Percentiles rank a stretch among this genome's conserved stretches.
Conservation (phyloP, 305 asterid genomes). For the Fraxinus dipetala region DNA sequence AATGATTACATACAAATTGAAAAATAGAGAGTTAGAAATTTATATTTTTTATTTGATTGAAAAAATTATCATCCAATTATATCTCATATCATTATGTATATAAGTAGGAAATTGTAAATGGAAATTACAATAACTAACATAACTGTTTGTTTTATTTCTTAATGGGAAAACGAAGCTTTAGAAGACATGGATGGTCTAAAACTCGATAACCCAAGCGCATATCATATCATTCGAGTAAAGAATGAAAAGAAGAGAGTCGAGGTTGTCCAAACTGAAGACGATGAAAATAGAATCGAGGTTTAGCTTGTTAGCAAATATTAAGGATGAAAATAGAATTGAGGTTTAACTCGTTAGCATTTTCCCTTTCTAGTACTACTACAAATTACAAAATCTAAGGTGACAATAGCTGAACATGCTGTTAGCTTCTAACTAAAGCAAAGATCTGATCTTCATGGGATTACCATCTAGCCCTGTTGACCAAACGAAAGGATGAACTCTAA, state of each 20-base stretch:
- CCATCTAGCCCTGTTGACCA: background rate
- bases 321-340: background rate
- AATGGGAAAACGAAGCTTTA: background rate
- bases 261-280: background rate
- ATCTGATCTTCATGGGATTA: background rate
- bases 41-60: too few relatives aligned
- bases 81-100: too few relatives aligned
- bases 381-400: background rate
- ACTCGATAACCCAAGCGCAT: background rate
- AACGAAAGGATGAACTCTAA: background rate
- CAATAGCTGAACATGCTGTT: background rate
- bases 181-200: background rate
- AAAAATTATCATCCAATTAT: too few relatives aligned
- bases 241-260: too few relatives aligned
- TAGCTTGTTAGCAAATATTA: background rate
- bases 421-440: background rate
- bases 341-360: background rate
- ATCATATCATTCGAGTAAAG: too few relatives aligned
- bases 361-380: background rate
- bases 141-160: too few relatives aligned
- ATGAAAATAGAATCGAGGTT: background rate
- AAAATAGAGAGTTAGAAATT: too few relatives aligned
- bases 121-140: background rate
- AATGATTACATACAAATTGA: too few relatives aligned
- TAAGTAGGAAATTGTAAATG: too few relatives aligned